These are phyloP conservation scores for Fusarium avenaceum DNA, from an alignment of 2,329 filamentous ascomycete species.

Conservation along the genomic window DNA sequence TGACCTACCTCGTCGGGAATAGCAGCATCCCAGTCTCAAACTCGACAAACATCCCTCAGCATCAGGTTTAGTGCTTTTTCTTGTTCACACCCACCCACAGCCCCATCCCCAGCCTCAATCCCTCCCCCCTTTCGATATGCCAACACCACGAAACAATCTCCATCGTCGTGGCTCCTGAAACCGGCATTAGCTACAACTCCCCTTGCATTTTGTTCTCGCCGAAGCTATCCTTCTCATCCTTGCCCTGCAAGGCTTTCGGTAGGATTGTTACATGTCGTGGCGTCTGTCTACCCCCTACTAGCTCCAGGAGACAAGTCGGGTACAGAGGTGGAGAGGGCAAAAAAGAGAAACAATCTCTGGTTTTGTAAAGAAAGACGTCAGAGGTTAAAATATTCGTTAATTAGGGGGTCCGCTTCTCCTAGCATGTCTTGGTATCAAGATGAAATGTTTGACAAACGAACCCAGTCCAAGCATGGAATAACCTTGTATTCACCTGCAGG, in stretches of 20 bases:
- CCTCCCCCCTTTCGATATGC: constrained; percentile 1
- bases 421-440: constrained; percentile 4
- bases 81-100: constrained; percentile 7
- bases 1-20: constrained; percentile 34
- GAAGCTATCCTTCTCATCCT: constrained; percentile 18
- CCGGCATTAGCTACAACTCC: constrained; percentile 19
- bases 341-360: background rate
- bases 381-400: background rate
- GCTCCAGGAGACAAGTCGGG: constrained; percentile 17
- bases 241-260: constrained; percentile 17
- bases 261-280: constrained; percentile 35
- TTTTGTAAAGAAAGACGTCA: constrained; percentile 5
- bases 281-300: constrained; percentile 22
- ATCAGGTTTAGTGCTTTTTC: constrained; percentile 14
- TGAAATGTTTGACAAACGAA: background rate
- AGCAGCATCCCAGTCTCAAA: constrained; percentile 30
- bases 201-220: constrained; percentile 22
- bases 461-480: constrained; percentile 9
- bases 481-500: constrained; percentile 4
- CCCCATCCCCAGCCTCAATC: constrained; percentile 15
- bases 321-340: constrained; percentile 22
- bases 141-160: constrained; percentile 1
- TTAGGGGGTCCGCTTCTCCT: background rate
- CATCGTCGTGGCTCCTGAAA: constrained; percentile 26
- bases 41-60: constrained; percentile 17